Evolutionary conservation across 1,139 yeast species (phyloP).

Genomic region (Ashbya aceris): DNA sequence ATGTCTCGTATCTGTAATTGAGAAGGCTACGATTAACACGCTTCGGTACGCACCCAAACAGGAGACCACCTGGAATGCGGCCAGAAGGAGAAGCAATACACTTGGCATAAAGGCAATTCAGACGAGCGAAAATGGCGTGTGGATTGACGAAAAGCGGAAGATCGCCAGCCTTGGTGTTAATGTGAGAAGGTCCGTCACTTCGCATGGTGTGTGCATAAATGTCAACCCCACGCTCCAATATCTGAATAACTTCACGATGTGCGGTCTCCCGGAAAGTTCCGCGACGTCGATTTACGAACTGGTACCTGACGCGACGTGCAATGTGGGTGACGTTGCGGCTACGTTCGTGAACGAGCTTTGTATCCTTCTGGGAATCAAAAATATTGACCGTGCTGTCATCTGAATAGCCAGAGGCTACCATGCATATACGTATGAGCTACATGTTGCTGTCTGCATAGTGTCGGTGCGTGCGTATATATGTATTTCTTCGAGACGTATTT

Average conservation of each 20-base stretch:
- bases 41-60: constrained; percentile 31
- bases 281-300: constrained; percentile 43
- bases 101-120: constrained; percentile 41
- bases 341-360: constrained; percentile 48
- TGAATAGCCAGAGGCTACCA: no score
- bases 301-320: constrained; percentile 12
- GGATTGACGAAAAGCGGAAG: constrained; percentile 57
- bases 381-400: constrained; percentile 31
- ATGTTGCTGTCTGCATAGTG: no score
- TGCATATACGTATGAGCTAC: no score
- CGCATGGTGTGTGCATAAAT: constrained; percentile 85
- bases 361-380: constrained; percentile 36
- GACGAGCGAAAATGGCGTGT: constrained; percentile 78
- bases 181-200: constrained; percentile 72
- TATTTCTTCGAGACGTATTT: no score
- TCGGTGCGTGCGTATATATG: no score
- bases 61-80: neutral
- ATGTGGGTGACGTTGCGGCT: constrained; percentile 40
- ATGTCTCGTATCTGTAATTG: constrained; percentile 68
- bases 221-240: constrained; percentile 62
- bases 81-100: constrained; percentile 9
- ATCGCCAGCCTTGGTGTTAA: constrained; percentile 89
- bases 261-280: constrained; percentile 63
- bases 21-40: constrained; percentile 50
- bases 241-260: constrained; percentile 67